Percentiles rank a stretch among this genome's conserved stretches.
These are phyloP conservation scores for Lolium multiflorum DNA, from an alignment of 176 grass and related monocot species.

Conservation along the genomic window DNA sequence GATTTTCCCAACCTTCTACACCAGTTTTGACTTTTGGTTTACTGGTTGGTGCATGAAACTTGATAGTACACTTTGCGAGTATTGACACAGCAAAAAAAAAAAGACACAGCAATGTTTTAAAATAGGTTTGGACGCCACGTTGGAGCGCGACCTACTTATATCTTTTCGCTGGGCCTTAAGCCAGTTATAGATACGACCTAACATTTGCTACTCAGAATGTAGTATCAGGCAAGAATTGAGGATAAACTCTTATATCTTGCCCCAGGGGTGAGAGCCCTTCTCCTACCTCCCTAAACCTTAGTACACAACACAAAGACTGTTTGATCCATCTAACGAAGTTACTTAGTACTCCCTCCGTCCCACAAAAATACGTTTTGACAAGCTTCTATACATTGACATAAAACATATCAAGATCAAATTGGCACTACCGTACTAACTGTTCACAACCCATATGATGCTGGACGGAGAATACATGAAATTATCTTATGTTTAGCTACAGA, in stretches of 20 bases:
- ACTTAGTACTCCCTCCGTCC: too few relatives aligned
- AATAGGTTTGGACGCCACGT: too few relatives aligned
- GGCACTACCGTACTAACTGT: neutral
- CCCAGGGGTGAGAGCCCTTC: too few relatives aligned
- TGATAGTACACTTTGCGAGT: neutral
- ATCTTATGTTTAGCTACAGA: conserved; percentile 8
- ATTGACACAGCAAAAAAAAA: neutral
- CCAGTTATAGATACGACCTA: too few relatives aligned
- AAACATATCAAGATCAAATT: conserved; percentile 28
- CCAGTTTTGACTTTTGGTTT: neutral
- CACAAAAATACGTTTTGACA: too few relatives aligned
- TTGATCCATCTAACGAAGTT: neutral
- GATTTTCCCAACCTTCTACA: neutral
- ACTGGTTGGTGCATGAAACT: neutral
- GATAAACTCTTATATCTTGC: too few relatives aligned
- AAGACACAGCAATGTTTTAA: too few relatives aligned
- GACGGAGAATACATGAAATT: neutral
- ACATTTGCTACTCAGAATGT: too few relatives aligned
- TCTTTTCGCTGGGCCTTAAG: too few relatives aligned
- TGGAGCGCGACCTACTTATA: too few relatives aligned
- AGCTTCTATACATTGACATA: neutral
- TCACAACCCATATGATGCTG: conserved; percentile 7
- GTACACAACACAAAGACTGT: neutral
- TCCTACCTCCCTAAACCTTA: too few relatives aligned
- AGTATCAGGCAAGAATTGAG: too few relatives aligned